Evolutionary conservation across 495 filamentous ascomycete species (phyloP), one percentile per base, ranked within the genome.

Genomic region (Trichocladium uniseriatum): DNA sequence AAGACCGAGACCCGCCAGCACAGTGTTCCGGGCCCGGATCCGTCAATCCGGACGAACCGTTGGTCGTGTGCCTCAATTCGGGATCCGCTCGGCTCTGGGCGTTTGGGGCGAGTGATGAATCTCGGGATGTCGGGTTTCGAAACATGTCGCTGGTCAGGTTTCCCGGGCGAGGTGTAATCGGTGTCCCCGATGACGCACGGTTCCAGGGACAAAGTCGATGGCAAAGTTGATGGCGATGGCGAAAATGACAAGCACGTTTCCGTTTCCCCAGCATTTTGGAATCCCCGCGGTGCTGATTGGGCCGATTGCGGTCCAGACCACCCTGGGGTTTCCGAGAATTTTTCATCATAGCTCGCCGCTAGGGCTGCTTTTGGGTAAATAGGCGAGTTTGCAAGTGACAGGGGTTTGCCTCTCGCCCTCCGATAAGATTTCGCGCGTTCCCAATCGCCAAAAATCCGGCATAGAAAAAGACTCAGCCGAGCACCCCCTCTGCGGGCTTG

Each of bases 371-470:
- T 13, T 15, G 38, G 46, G 6, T 16, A 38, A 19, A 1, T 34
- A 34, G 31, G 36, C 43, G 41, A 41, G 39, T 21, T 22, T 2
- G 41, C 16, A 16, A 2, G 11, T 1, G 22, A 14, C 50, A 48
- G 47, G 49, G 49, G 35, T 48, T 34, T 24, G 37, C 45, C 38
- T 38, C 32, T 13, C 1, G 19, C 14, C 28, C 34, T 40, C 55
- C 48, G 55, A 58, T 54, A 51, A 54, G 51, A 57, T 53, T 53
- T 50, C 45, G 49, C 49, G 45, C 22, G 11, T 29, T 35, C 24
- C 24, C 41, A 42, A 43, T 50, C 38, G 42, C 44, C 34, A 49
- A 49, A 52, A 48, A 21, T 35, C 20, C 19, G 15, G 18, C 18
- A 40, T 18, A 35, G 19, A 50, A 55, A 50, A 45, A 38, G 46